Conservation (phyloP, 768 basidiomycete species). For the Leccinum uliginosum region DNA sequence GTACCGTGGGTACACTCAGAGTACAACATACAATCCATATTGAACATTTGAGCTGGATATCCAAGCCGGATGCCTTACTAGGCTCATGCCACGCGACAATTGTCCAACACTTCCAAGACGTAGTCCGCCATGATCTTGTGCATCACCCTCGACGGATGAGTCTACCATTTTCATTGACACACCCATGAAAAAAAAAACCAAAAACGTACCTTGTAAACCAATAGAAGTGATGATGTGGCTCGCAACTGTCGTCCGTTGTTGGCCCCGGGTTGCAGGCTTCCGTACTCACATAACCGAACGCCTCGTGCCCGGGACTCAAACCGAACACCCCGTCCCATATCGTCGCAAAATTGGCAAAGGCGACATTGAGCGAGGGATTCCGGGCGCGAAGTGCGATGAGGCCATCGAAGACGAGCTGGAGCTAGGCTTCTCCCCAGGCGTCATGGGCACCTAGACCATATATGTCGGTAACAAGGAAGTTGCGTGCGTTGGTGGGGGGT, state of each 20-base stretch:
- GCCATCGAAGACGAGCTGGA: constrained; percentile 42
- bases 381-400: constrained; percentile 33
- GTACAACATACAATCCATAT: neutral
- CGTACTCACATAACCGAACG: constrained; percentile 46
- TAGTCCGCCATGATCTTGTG: constrained; percentile 52
- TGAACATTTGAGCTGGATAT: neutral
- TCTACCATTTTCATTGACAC: constrained; percentile 19
- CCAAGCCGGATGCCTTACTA: neutral
- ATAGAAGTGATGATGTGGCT: constrained; percentile 47
- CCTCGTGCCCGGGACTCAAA: constrained; percentile 38
- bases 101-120: constrained; percentile 36
- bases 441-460: constrained; percentile 45
- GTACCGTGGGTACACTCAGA: neutral
- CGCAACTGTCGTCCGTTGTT: constrained; percentile 32
- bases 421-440: constrained; percentile 42
- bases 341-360: constrained; percentile 44
- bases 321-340: constrained; percentile 50
- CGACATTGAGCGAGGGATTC: constrained; percentile 34
- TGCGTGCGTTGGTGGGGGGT: constrained; percentile 47
- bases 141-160: constrained; percentile 49
- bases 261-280: constrained; percentile 34
- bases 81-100: constrained; percentile 25
- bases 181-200: neutral
- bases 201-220: constrained; percentile 45
- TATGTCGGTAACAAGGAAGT: constrained; percentile 46